These are phyloP conservation scores for Galeopsis tetrahit DNA, from an alignment of 257 asterid genomes.

Conservation along the genomic window DNA sequence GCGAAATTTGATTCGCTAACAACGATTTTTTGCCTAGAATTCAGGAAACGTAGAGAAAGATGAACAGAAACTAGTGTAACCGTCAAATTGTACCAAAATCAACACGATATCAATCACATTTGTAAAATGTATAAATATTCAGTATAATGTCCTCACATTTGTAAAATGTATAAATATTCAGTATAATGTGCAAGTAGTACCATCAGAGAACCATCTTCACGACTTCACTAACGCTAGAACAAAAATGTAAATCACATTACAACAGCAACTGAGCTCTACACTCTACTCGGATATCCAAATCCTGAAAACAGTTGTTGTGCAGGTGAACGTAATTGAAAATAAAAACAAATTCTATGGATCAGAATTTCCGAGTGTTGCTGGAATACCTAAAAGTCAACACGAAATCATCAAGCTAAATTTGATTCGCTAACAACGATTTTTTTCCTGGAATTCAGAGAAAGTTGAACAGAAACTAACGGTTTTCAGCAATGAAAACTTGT, in stretches of 20 bases:
- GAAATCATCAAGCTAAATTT: constrained; percentile 12
- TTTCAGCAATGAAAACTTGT: neutral
- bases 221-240: constrained; percentile 7
- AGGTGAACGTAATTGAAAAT: neutral
- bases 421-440: neutral
- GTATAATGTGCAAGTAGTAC: neutral
- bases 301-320: neutral
- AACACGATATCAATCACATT: too few species aligned
- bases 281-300: neutral
- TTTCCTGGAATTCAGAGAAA: constrained; percentile 12
- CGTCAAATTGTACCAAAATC: too few species aligned
- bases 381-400: constrained; percentile 23
- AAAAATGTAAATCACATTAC: constrained; percentile 14
- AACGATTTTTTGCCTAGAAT: neutral
- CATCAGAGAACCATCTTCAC: constrained; percentile 20
- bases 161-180: neutral
- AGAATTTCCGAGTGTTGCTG: neutral
- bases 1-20: neutral
- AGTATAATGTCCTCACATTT: too few species aligned
- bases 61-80: neutral
- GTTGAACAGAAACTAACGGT: neutral
- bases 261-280: constrained; percentile 24
- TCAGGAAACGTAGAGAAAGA: constrained; percentile 1
- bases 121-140: too few species aligned
- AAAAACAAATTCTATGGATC: constrained; percentile 2